Evolutionary conservation across 2,329 filamentous ascomycete genomes (phyloP), one percentile per base, ranked within the genome.

Genomic region (Neonectria magnoliae): DNA sequence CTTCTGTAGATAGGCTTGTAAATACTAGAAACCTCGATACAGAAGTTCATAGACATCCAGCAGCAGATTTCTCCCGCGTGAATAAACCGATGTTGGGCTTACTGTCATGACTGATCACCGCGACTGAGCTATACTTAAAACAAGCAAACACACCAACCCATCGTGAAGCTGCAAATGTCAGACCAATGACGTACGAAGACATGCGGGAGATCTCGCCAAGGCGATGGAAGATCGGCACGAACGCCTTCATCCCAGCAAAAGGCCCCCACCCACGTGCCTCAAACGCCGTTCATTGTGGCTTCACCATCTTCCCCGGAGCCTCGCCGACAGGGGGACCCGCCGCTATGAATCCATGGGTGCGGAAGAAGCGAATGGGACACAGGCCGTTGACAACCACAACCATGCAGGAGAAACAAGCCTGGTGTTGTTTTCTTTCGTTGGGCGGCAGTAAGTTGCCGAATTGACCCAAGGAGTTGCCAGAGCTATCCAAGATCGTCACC

Each of bases 261-360:
- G 4, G 25, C 48, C 59, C 27, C 60, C 64, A 62, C 11, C 60
- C 71, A 73, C 71, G 71, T 73, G 71, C 44, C 36, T 27, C 11
- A 11, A 48, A 13, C 8, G n/a, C 54, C 22, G 9, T 47, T 38
- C n/a, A 29, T 27, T 54, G 52, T 65, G 63, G 63, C 63, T 62
- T 38, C 5, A 31, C 11, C 50, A 18, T 11, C 29, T n/a, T 50
- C 41, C 16, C 57, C 50, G 20, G 38, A 36, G 31, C 36, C 38
- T 45, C 60, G 25, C 38, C 18, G 8, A 44, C 50, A 50, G 36
- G 44, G 44, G 50, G 42, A 18, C 42, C 9, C 27, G 9, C 54
- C n/a, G 29, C 27, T 38, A 29, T 52, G 5, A 6, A 10, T 36
- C 48, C 48, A 33, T 42, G n/a, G 16, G 25, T 31, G 14, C 10